These are phyloP conservation scores for Pinus tabuliformis DNA, from an alignment of 75 land plant species.

Conservation along the genomic window DNA sequence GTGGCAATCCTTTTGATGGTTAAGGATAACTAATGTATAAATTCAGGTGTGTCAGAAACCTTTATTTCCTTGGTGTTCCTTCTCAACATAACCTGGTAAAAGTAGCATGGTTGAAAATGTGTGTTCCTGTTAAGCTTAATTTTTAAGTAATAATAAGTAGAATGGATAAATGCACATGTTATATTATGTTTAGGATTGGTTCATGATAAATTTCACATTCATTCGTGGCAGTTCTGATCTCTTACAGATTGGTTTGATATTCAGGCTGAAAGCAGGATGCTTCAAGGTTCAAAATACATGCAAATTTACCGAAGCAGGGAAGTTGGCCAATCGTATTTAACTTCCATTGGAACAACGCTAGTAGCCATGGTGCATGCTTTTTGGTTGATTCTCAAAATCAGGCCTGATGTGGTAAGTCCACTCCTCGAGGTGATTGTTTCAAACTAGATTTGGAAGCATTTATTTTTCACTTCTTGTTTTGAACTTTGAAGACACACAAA, in stretches of 20 bases:
- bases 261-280: conserved; percentile 14
- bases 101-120: no score
- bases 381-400: conserved; percentile 61
- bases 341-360: conserved; percentile 82
- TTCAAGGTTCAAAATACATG: conserved; percentile 35
- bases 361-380: conserved; percentile 71
- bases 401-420: conserved; percentile 76
- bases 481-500: background rate
- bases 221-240: background rate
- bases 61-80: no score
- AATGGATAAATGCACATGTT: background rate
- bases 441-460: background rate
- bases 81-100: no score
- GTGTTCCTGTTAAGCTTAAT: no score
- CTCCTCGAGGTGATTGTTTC: background rate
- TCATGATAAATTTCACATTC: background rate
- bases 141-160: no score
- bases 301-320: conserved; percentile 90
- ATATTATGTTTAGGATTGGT: background rate
- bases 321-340: conserved; percentile 93
- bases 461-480: background rate
- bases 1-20: no score
- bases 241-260: conserved; percentile 18
- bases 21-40: no score
- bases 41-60: no score